Base-by-base conservation (phyloP, 495 filamentous ascomycete species). In the Diplogelasinospora grovesii region DNA sequence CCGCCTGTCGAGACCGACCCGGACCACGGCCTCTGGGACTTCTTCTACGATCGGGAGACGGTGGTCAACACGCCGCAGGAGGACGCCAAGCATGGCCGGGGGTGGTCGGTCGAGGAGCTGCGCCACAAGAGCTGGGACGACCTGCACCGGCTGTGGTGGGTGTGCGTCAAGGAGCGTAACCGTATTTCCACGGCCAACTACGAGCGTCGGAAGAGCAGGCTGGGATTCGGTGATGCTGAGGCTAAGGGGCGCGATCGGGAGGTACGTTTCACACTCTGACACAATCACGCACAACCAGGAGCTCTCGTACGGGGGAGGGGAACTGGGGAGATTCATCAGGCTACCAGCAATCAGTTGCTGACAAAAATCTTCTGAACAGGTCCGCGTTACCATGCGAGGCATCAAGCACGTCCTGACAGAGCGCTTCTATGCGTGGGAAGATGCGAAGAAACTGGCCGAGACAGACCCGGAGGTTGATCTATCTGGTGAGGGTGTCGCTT, bases 141-240 rank as follows among this genome's bases (percentile, higher is more conserved):
- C 61, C 66, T 99, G 33, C 89, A 96, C 56, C 64, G 64, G 37
- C 72, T 99, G 43, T 99, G 92, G 92, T 97, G 88, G 85, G 79
- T 88, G 22, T 99, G 93, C 59, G 70, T 79, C 45, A 93, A 87
- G 69, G 93, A 99, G 64, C 75, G 84, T 49, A 99, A 99, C 61
- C 77, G 85, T 34, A 76, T 97, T 52, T 75, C 77, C n/a, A 97
- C 93, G 10, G 78, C 82, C 39, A 64, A 68, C 11, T 56, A 72
- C 43, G 86, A 92, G 66, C 70, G 79, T 48, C 45, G 67, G 10
- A 71, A 82, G 54, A 44, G 85, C 41, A 65, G 79, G 50, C 68
- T 83, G 22, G 75, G 74, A 13, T 86, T 82, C 51, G 87, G 88
- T 35, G 74, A 78, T 5, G 65, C 63, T 32, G 85, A 93, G 64